Evolutionary conservation across 495 filamentous ascomycete species (phyloP).

Genomic region (Glarea lozoyensis): DNA sequence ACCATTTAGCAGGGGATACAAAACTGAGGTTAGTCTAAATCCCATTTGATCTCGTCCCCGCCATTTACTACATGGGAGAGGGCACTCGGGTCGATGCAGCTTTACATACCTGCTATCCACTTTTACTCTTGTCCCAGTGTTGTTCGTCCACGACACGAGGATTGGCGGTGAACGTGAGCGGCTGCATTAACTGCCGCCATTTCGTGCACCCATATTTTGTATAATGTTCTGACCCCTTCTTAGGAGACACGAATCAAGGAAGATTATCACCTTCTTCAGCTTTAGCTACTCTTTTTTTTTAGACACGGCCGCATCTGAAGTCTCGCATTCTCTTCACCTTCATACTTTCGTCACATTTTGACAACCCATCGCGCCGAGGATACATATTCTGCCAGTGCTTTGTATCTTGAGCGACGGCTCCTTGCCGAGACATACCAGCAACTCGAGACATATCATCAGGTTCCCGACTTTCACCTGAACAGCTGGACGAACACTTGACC

Average conservation of each 20-base stretch:
- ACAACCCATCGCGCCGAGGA: constrained; percentile 5
- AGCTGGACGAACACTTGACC: constrained; percentile 22
- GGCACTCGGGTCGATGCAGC: constrained; percentile 19
- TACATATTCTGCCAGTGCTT: background rate
- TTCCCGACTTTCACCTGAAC: constrained; percentile 9
- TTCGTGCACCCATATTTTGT: too few species aligned
- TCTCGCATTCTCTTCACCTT: too few species aligned
- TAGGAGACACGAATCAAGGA: too few species aligned
- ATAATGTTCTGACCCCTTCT: too few species aligned
- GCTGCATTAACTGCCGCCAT: constrained; percentile 1
- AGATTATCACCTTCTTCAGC: too few species aligned
- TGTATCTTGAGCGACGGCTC: constrained; percentile 4
- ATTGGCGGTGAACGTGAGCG: constrained; percentile 17
- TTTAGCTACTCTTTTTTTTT: too few species aligned
- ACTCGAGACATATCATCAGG: constrained; percentile 9
- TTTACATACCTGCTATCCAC: constrained; percentile 7
- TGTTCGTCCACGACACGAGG: constrained; percentile 1
- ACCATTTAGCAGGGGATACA: constrained; percentile 11
- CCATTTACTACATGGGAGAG: constrained; percentile 7
- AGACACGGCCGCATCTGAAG: too few species aligned
- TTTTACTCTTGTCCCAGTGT: background rate
- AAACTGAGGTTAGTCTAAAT: constrained; percentile 15
- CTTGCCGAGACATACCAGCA: constrained; percentile 18
- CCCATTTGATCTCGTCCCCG: constrained; percentile 7
- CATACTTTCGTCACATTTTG: background rate